phyloP scores from a whole-genome alignment of 768 basidiomycete species.

The Suillus brevipes region DNA sequence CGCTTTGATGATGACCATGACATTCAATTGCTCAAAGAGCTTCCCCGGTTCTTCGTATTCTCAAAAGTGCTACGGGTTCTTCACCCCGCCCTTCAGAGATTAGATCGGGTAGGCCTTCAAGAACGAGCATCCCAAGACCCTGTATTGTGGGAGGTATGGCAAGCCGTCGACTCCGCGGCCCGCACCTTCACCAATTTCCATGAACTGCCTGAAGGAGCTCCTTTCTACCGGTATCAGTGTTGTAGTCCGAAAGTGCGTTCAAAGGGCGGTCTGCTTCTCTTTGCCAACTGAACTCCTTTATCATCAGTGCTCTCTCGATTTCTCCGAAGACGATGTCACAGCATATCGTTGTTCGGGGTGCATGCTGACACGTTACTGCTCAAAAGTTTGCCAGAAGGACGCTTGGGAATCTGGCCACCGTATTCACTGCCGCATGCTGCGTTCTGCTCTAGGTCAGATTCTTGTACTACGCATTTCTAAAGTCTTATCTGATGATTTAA shows the following conservation, averaged over 20 bases:
- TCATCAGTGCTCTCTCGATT: background rate
- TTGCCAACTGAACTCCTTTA: background rate
- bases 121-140: conserved; percentile 4
- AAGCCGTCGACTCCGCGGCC: background rate
- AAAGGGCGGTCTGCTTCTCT: background rate
- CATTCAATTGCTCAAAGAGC: conserved; percentile 9
- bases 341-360: conserved; percentile 6
- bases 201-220: conserved; percentile 4
- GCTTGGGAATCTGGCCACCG: conserved; percentile 4
- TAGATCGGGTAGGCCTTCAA: background rate
- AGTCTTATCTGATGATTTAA: background rate
- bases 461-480: background rate
- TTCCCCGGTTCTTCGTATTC: conserved; percentile 1
- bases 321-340: background rate
- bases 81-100: conserved; percentile 3
- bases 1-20: conserved; percentile 10
- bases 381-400: background rate
- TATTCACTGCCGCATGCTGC: conserved; percentile 4
- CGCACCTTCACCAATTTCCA: conserved; percentile 5
- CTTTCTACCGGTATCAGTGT: conserved; percentile 5
- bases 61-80: conserved; percentile 6
- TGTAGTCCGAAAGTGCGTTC: background rate
- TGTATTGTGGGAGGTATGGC: conserved; percentile 1
- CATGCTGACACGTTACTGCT: conserved; percentile 4
- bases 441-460: conserved; percentile 1